phyloP scores from a whole-genome alignment of 2,329 filamentous ascomycete genomes.

The Cryoendolithus antarcticus region DNA sequence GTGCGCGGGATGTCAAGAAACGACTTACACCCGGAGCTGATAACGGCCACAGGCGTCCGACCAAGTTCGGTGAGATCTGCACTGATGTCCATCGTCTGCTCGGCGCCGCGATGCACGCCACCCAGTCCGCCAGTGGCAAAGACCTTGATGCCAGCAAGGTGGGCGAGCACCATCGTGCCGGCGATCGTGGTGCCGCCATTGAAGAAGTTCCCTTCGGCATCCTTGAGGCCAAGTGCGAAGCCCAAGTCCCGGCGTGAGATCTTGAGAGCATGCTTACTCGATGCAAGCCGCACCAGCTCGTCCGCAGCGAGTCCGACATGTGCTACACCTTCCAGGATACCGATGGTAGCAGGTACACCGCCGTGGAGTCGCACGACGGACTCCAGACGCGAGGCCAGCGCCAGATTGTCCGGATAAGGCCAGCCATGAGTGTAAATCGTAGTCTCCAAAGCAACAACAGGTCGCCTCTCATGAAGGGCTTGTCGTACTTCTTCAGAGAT shows the following conservation, averaged over 20 bases:
- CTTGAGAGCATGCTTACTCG: conserved; percentile 58
- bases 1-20: conserved; percentile 88
- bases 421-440: conserved; percentile 93
- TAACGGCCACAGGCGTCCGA: conserved; percentile 73
- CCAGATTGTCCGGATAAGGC: conserved; percentile 59
- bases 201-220: conserved; percentile 52
- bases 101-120: conserved; percentile 81
- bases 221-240: conserved; percentile 63
- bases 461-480: conserved; percentile 60
- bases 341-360: conserved; percentile 84
- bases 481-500: conserved; percentile 74
- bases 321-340: conserved; percentile 71
- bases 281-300: conserved; percentile 59
- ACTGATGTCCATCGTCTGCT: conserved; percentile 82
- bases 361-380: conserved; percentile 69
- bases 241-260: conserved; percentile 78
- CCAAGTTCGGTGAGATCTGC: conserved; percentile 92
- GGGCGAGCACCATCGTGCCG: conserved; percentile 81
- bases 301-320: conserved; percentile 62
- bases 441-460: conserved; percentile 85
- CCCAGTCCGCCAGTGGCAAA: conserved; percentile 93
- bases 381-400: conserved; percentile 69
- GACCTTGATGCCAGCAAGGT: conserved; percentile 75
- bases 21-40: conserved; percentile 87
- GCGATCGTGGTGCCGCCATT: conserved; percentile 90